Evolutionary conservation across 2,329 filamentous ascomycete genomes (phyloP).

Genomic region (Penicillium sp.): DNA sequence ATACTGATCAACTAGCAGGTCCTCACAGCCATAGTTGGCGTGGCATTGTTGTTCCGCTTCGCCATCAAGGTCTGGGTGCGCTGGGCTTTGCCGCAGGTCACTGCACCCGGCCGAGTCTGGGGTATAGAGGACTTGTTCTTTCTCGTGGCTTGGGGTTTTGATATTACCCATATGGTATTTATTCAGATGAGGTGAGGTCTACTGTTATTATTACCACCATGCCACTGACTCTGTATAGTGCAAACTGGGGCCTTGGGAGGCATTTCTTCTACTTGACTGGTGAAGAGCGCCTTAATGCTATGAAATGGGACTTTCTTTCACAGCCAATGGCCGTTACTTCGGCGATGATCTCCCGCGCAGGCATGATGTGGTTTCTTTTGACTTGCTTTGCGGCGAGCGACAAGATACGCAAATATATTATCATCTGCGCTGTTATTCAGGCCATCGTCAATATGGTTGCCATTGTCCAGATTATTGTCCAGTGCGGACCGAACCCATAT

Average conservation of each 20-base stretch:
- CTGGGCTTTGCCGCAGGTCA: conserved; percentile 33
- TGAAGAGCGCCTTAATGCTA: conserved; percentile 23
- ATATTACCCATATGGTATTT: conserved; percentile 32
- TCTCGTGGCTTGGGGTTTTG: conserved; percentile 28
- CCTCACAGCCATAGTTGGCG: conserved; percentile 21
- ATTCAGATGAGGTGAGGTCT: conserved; percentile 32
- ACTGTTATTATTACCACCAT: too few relatives aligned
- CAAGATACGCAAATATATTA: conserved; percentile 29
- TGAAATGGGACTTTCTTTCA: conserved; percentile 26
- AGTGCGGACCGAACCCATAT: conserved; percentile 38
- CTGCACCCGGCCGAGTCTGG: conserved; percentile 33
- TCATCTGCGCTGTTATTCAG: conserved; percentile 34
- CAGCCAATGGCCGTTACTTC: conserved; percentile 31
- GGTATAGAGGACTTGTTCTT: conserved; percentile 36
- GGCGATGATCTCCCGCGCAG: conserved; percentile 36
- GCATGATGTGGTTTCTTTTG: conserved; percentile 39
- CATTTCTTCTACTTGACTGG: conserved; percentile 32
- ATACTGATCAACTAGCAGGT: conserved; percentile 11
- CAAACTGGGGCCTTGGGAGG: conserved; percentile 32
- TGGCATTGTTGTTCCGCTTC: conserved; percentile 24
- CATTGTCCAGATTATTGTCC: conserved; percentile 35
- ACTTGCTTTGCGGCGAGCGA: conserved; percentile 35
- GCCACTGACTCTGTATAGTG: conserved; percentile 15
- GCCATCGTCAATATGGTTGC: conserved; percentile 35
- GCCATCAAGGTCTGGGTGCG: conserved; percentile 32